Evolutionary conservation across 148 eudicot genomes (phyloP).

Genomic region (Diospyros kaki): DNA sequence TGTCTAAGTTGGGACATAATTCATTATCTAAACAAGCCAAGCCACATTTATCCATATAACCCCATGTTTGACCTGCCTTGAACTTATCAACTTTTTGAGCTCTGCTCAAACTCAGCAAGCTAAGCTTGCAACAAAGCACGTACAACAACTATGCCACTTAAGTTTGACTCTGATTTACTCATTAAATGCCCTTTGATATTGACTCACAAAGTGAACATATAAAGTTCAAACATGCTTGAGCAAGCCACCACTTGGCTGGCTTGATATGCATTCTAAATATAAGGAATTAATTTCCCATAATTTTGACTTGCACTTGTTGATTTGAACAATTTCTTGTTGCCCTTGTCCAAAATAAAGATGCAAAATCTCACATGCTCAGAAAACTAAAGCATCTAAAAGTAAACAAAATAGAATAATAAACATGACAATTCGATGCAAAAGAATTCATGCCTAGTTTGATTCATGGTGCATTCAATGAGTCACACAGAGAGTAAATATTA

Average conservation of each 20-base stretch:
- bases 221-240: no score
- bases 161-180: no score
- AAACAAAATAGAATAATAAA: not conserved
- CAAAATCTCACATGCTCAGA: not conserved
- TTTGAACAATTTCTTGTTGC: not conserved
- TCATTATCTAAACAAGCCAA: not conserved
- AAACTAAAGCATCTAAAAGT: not conserved
- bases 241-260: not conserved
- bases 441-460: not conserved
- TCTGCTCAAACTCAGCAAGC: not conserved
- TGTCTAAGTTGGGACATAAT: not conserved
- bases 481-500: not conserved
- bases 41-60: not conserved
- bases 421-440: not conserved
- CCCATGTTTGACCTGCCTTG: no score
- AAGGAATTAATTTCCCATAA: not conserved
- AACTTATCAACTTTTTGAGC: no score
- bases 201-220: no score
- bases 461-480: not conserved
- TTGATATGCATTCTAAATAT: not conserved
- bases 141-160: no score
- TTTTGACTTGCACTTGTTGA: not conserved
- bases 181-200: no score
- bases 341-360: not conserved
- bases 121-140: not conserved